These are phyloP conservation scores for Byssoonygena ceratinophila DNA, from an alignment of 2,329 filamentous ascomycete genomes.

Conservation along the genomic window DNA sequence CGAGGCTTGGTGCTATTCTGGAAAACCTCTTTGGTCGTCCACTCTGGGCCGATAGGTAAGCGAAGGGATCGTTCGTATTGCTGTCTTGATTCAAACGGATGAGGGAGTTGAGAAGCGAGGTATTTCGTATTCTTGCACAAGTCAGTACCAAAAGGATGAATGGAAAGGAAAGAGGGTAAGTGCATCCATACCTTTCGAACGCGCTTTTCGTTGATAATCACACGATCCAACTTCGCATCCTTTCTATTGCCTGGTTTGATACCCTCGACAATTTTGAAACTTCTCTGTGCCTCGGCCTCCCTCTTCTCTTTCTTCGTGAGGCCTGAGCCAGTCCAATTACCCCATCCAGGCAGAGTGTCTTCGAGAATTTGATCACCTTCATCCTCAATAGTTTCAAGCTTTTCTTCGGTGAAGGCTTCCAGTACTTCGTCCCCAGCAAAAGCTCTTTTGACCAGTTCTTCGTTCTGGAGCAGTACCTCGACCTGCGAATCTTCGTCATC, in stretches of 20 bases:
- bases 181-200: constrained; percentile 69
- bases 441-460: constrained; percentile 64
- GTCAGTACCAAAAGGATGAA: background rate
- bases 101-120: constrained; percentile 69
- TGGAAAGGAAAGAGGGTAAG: background rate
- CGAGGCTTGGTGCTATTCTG: constrained; percentile 82
- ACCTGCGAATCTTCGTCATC: constrained; percentile 35
- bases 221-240: constrained; percentile 69
- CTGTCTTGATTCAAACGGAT: constrained; percentile 74
- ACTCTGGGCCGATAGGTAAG: constrained; percentile 83
- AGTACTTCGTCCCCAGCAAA: constrained; percentile 84
- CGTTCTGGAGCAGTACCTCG: constrained; percentile 40
- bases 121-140: constrained; percentile 66
- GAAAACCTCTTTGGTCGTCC: constrained; percentile 92
- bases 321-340: constrained; percentile 77
- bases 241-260: constrained; percentile 66
- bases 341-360: constrained; percentile 87
- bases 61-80: constrained; percentile 86
- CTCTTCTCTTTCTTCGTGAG: constrained; percentile 60
- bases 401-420: constrained; percentile 70
- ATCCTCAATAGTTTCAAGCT: constrained; percentile 57
- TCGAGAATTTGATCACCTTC: constrained; percentile 77
- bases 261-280: constrained; percentile 47
- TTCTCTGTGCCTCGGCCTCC: constrained; percentile 40
- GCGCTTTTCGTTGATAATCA: constrained; percentile 86